Evolutionary conservation across 495 filamentous ascomycete genomes (phyloP).

Genomic region (Peziza echinospora): DNA sequence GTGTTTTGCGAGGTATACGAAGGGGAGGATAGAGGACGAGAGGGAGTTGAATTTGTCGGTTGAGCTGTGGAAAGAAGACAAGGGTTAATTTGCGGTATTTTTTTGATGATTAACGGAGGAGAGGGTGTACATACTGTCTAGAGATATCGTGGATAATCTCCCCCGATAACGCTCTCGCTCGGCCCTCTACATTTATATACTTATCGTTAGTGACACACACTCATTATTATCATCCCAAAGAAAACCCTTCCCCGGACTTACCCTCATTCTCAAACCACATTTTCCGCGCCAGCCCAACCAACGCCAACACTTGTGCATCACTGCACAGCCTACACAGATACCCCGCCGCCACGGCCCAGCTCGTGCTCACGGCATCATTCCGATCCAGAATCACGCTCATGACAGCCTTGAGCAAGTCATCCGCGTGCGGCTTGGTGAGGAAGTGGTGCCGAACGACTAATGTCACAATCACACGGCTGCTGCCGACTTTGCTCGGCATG

Average conservation of each 20-base stretch:
- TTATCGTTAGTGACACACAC: no score
- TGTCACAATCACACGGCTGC: conserved; percentile 65
- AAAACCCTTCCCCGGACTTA: background rate
- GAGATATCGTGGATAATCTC: conserved; percentile 60
- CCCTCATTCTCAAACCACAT: conserved; percentile 57
- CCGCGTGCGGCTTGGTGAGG: conserved; percentile 54
- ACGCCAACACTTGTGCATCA: conserved; percentile 44
- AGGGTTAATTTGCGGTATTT: no score
- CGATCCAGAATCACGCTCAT: conserved; percentile 64
- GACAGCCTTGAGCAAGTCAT: conserved; percentile 52
- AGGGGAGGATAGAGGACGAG: conserved; percentile 52
- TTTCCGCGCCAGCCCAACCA: conserved; percentile 39
- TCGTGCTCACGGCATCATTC: conserved; percentile 72
- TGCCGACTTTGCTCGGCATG: conserved; percentile 81
- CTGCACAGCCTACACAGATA: conserved; percentile 61
- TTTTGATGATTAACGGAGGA: no score
- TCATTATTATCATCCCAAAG: background rate
- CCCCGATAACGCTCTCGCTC: conserved; percentile 46
- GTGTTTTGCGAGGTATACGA: conserved; percentile 71
- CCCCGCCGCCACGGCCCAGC: conserved; percentile 66
- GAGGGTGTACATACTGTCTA: conserved; percentile 28
- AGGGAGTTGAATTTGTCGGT: conserved; percentile 69
- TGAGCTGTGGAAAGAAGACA: conserved; percentile 36
- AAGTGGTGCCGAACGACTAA: conserved; percentile 56
- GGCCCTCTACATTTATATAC: no score